phyloP scores from a whole-genome alignment of 305 asterid genomes.

The Fraxinus baroniana region DNA sequence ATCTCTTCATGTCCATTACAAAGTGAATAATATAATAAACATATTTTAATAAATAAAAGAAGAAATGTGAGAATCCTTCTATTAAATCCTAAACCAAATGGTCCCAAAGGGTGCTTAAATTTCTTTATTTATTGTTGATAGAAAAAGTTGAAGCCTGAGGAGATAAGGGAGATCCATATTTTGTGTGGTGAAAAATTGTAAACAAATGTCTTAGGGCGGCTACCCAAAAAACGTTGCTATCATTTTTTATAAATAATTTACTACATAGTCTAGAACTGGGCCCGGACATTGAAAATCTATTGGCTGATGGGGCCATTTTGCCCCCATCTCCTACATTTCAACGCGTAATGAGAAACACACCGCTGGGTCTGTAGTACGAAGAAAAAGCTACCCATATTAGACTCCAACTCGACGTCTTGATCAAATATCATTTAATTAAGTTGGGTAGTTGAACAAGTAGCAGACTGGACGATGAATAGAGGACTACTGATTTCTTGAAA shows the following conservation, averaged over 20 bases:
- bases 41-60: too few relatives aligned
- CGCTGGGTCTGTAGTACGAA: neutral
- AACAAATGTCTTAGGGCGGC: neutral
- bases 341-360: neutral
- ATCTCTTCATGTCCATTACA: neutral
- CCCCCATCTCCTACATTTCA: neutral
- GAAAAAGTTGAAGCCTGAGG: neutral
- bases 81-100: neutral
- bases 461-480: neutral
- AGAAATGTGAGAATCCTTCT: neutral
- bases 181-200: neutral
- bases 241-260: neutral
- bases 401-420: neutral
- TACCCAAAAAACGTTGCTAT: neutral
- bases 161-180: neutral
- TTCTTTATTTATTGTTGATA: neutral
- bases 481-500: neutral
- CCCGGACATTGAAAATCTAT: neutral
- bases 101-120: neutral
- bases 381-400: neutral
- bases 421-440: neutral
- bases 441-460: neutral
- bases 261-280: neutral
- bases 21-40: neutral
- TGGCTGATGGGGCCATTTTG: neutral